Evolutionary conservation across 2,329 filamentous ascomycete genomes (phyloP), one percentile per base, ranked within the genome.

Genomic region (Sporothrix inflata): DNA sequence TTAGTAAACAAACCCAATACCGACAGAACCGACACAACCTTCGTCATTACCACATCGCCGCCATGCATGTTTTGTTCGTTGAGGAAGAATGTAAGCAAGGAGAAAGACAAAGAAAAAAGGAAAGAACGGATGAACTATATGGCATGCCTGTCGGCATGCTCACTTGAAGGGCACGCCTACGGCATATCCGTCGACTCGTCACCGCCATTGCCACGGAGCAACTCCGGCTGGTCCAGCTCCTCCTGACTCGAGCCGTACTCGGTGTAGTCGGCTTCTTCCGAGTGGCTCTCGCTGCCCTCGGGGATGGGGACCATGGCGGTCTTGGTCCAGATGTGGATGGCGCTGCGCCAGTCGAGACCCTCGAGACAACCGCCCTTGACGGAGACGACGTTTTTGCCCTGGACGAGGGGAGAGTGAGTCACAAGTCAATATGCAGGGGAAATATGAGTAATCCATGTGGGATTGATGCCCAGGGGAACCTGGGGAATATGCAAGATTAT

Each of bases 351-450:
- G 79, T 90, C 85, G 24, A 92, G 81, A 1, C 86, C 89, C 6
- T 89, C 85, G 61, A 93, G 83, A 77, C 90, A 91, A 53, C 90
- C 90, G 12, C 88, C 90, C 77, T 92, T 92, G 61, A 93, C 85
- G 19, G 87, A 88, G 53, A 91, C 85, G 65, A 89, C 84, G 73
- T 87, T 85, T 75, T 90, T 88, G 12, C 84, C 82, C 86, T 87
- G 72, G 24, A 55, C 4, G 27, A 34, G 27, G 16, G 1, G 4
- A 12, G 16, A 14, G 19, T 51, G 65, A 51, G 27, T 67, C 45
- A 67, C 45, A 66, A 34, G n/a, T 63, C n/a, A 45, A 9, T 38
- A 45, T 34, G 38, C 45, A 66, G 42, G 24, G 4, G 30, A 14
- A 4, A 19, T 49, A 21, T 30, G 63, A 49, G 63, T 47, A 30